A percentile compares a stretch with the other conserved stretches of the same genome.
Evolutionary conservation across 345 rosid genomes (phyloP).

Genomic region (rapeseed (Brassica napus)): Da-Ae NC_063446.1:10504501-10505000

Average conservation of each 20-base stretch:
- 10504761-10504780: slow-evolving; percentile 14
- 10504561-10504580: not conserved
- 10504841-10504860: slow-evolving; percentile 2
- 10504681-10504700: not conserved
- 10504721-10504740: not conserved
- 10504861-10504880: slow-evolving; percentile 1
- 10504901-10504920: slow-evolving; percentile 5
- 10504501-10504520: not conserved
- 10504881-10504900: not conserved
- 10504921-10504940: not conserved
- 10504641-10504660: not conserved
- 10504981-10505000: not conserved
- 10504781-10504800: not conserved
- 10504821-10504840: slow-evolving; percentile 3
- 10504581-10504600: not conserved
- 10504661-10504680: not conserved
- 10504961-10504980: not conserved
- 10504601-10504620: not conserved
- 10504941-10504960: not conserved
- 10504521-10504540: not conserved
- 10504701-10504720: not conserved
- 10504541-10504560: not conserved
- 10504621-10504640: not conserved
- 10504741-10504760: not conserved
- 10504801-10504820: slow-evolving; percentile 6